Base-by-base conservation (phyloP, 345 rosid genomes). In the Lenwebbia sp. region DNA sequence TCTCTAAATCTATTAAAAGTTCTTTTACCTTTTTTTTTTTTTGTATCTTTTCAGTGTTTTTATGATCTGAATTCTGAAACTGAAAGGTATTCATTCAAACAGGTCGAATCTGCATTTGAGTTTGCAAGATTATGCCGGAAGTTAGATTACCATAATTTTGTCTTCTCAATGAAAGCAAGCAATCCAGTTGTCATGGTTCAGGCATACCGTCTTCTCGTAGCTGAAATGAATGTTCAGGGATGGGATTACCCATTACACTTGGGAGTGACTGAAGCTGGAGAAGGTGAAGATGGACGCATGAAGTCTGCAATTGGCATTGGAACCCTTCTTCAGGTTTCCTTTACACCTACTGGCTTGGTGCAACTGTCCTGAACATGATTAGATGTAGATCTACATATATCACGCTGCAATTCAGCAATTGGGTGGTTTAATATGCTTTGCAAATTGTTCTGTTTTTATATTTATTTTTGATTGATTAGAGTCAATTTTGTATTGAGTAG, bases 231-330 rank as follows among this genome's bases (percentile, higher is more conserved):
- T 87, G 96, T 93, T 86, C 94, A 94, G 17, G 99, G 99, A 55
- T 97, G 99, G 99, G 98, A 96, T 90, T 97, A 97, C 91, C 99
- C 98, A 70, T 87, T 97, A 84, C 99, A 97, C 88, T 93, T 96
- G 90, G 99, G 99, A 55, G 99, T 97, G 81, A 97, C 99, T 86
- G 99, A 97, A 92, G 99, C 99, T 86, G 99, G 99, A 91, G 99
- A 97, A 94, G 99, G 99, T 52, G 98, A 96, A 90, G 99, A 97
- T 92, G 99, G 99, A 33, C 92, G 99, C 86, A 97, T 97, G 98
- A 97, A 97, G 90, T 97, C 99, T 89, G 99, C 99, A 26, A 97
- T 97, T 89, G 99, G 99, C 55, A 97, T 96, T 82, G 99, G 99
- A 58, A 96, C 99, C 41, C 99, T 96, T 89, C 99, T 95, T 90